phyloP scores from a whole-genome alignment of 768 basidiomycete genomes.

The Favolaschia claudopus region DNA sequence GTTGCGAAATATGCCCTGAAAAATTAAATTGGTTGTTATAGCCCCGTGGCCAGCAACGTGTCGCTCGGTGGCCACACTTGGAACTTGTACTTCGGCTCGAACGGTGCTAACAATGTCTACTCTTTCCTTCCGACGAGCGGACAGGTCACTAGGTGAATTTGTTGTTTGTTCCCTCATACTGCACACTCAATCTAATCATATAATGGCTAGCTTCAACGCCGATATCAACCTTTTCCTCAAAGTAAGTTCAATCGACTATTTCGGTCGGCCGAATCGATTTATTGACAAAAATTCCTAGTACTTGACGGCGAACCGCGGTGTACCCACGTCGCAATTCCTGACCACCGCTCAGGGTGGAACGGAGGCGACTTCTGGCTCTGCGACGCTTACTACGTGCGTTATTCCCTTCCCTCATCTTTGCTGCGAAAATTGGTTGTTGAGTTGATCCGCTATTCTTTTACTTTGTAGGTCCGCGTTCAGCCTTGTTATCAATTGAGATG shows the following conservation, averaged over 20 bases:
- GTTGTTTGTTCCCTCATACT: too few relatives aligned
- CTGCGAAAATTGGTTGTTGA: too few relatives aligned
- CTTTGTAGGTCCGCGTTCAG: conserved; percentile 51
- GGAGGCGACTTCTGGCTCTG: conserved; percentile 65
- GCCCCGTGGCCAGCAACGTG: conserved; percentile 53
- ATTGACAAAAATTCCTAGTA: conserved; percentile 47
- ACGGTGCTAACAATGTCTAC: conserved; percentile 60
- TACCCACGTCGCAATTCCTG: conserved; percentile 63
- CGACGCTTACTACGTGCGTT: conserved; percentile 60
- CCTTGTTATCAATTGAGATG: conserved; percentile 51
- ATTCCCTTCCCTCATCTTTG: not conserved
- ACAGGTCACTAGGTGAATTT: conserved; percentile 47
- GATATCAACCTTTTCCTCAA: conserved; percentile 63
- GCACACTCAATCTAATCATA: too few relatives aligned
- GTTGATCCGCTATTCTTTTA: not conserved
- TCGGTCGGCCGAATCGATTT: not conserved
- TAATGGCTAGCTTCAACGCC: conserved; percentile 61
- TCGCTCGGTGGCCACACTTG: conserved; percentile 58
- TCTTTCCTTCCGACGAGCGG: conserved; percentile 53
- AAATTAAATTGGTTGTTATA: not conserved
- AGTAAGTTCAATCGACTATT: conserved; percentile 35
- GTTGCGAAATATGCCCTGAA: not conserved
- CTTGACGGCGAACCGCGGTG: conserved; percentile 51
- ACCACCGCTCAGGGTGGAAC: conserved; percentile 68
- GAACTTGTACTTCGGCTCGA: conserved; percentile 64